A percentile compares a stretch with the other conserved stretches of the same genome.
Evolutionary conservation across 768 basidiomycete species (phyloP).

Genomic region (Chalciporus piperatus): DNA sequence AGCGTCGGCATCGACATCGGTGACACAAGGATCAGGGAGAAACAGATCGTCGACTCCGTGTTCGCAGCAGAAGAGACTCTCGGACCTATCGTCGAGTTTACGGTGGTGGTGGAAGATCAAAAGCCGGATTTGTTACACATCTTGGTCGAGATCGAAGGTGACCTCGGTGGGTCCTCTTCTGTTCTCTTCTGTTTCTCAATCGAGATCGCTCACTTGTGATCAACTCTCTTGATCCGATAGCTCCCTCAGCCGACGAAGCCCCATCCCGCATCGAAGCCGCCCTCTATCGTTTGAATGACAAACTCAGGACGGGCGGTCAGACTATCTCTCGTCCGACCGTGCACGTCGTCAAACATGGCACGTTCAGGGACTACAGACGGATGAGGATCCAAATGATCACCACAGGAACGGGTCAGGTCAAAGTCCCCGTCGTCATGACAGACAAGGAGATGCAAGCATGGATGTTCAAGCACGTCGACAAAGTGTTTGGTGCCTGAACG

Average conservation of each 20-base stretch:
- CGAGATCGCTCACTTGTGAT: neutral
- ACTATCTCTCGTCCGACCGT: constrained; percentile 11
- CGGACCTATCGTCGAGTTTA: constrained; percentile 14
- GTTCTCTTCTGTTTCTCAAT: neutral
- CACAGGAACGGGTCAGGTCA: constrained; percentile 15
- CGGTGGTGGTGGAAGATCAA: constrained; percentile 15
- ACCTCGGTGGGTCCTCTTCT: constrained; percentile 4
- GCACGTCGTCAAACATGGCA: constrained; percentile 13
- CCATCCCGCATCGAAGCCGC: constrained; percentile 2
- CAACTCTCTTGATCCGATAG: neutral
- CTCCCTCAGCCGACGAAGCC: neutral
- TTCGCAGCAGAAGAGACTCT: constrained; percentile 11
- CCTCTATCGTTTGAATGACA: constrained; percentile 5
- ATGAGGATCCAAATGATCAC: constrained; percentile 4
- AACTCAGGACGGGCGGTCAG: neutral
- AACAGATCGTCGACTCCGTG: constrained; percentile 11
- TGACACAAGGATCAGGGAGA: constrained; percentile 8
- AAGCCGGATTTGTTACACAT: constrained; percentile 1
- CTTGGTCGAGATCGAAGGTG: constrained; percentile 14
- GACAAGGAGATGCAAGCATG: constrained; percentile 11
- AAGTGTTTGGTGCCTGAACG: neutral
- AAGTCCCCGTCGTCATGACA: constrained; percentile 18
- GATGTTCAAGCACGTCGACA: constrained; percentile 13
- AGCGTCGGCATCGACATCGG: constrained; percentile 8
- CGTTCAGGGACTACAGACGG: constrained; percentile 17